phyloP scores from a whole-genome alignment of 2,329 filamentous ascomycete genomes.

The Fonsecaea pugnacius region DNA sequence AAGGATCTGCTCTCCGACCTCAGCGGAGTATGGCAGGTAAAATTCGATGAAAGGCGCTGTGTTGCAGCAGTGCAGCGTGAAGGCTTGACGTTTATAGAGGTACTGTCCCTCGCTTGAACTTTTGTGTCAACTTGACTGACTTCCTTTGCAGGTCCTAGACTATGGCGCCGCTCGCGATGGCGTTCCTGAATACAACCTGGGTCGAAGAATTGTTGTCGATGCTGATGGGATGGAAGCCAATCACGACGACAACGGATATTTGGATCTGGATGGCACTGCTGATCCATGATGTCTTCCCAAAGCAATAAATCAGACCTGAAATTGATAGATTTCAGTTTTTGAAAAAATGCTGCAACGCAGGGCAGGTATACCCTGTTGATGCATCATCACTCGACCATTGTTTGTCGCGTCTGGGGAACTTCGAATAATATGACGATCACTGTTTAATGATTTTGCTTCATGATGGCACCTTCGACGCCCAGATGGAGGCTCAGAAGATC shows the following conservation, averaged over 20 bases:
- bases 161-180: constrained; percentile 94
- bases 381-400: not conserved
- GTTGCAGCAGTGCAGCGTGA: constrained; percentile 96
- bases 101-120: constrained; percentile 48
- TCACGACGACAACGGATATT: constrained; percentile 31
- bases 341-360: not conserved
- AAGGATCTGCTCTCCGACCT: constrained; percentile 91
- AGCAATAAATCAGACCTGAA: not conserved
- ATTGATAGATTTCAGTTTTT: not conserved
- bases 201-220: constrained; percentile 69
- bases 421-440: not conserved
- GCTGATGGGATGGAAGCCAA: constrained; percentile 46
- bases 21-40: constrained; percentile 98
- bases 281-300: constrained; percentile 18
- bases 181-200: constrained; percentile 74
- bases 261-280: constrained; percentile 28
- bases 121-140: constrained; percentile 30
- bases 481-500: not conserved
- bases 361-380: not conserved
- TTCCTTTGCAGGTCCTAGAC: constrained; percentile 76
- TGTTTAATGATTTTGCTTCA: constrained; percentile 4
- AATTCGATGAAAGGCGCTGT: constrained; percentile 92
- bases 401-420: not conserved
- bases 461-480: not conserved
- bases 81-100: constrained; percentile 92